phyloP scores from a whole-genome alignment of 208 protist genomes.

The Trypanosomatidae sp. region DNA sequence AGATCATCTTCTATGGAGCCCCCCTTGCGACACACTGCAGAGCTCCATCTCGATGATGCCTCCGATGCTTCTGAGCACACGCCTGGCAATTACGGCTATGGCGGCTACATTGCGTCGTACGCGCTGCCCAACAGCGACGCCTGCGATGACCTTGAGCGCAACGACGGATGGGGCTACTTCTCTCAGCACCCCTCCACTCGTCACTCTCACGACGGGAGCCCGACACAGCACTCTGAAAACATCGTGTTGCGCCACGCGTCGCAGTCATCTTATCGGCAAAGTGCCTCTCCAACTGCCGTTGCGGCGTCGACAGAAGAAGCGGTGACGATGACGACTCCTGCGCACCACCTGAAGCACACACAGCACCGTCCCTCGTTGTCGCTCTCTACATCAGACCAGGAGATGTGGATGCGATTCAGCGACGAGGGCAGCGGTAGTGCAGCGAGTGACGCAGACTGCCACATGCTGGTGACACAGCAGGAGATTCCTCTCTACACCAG shows the following conservation, averaged over 20 bases:
- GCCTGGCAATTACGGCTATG: neutral
- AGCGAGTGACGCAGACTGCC: neutral
- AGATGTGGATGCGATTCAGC: constrained; percentile 18
- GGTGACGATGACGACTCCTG: neutral
- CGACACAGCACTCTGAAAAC: too few species aligned
- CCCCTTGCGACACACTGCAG: neutral
- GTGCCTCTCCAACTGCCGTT: neutral
- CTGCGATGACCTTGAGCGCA: neutral
- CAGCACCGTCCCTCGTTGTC: constrained; percentile 14
- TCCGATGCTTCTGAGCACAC: neutral
- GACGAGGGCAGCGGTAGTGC: constrained; percentile 8
- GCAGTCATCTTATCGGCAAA: neutral
- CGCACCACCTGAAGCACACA: too few species aligned
- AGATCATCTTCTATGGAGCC: neutral
- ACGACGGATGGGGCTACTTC: neutral
- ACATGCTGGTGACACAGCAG: constrained; percentile 72
- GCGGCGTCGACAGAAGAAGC: neutral
- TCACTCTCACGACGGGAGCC: neutral
- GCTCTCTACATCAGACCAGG: constrained; percentile 14
- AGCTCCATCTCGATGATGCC: neutral
- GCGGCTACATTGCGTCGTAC: constrained; percentile 14
- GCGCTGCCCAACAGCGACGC: neutral
- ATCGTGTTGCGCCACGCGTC: neutral
- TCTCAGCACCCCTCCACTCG: neutral
- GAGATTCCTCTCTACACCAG: constrained; percentile 39